phyloP scores from a whole-genome alignment of 768 basidiomycete species.

The Pulveroboletus ravenelii region DNA sequence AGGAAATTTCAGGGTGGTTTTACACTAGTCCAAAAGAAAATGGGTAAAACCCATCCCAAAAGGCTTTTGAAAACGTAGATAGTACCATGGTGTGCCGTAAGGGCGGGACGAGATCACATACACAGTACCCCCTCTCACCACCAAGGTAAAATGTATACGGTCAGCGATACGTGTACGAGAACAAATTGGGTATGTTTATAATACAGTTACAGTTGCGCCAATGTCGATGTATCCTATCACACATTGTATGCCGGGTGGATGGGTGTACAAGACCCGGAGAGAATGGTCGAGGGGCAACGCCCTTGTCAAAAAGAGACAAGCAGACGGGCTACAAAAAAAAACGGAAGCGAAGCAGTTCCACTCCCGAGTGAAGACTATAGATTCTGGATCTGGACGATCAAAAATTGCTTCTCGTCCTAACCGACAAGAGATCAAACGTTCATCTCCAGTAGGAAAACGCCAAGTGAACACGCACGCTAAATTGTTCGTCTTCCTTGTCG shows the following conservation, averaged over 20 bases:
- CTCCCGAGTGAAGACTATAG: conserved; percentile 39
- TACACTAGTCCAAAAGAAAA: too few relatives aligned
- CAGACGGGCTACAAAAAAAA: not conserved
- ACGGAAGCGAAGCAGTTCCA: not conserved
- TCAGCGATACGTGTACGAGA: conserved; percentile 7
- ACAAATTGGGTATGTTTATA: conserved; percentile 4
- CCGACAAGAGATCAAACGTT: not conserved
- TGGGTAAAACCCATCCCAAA: too few relatives aligned
- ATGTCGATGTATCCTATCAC: not conserved
- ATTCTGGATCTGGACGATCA: conserved; percentile 85
- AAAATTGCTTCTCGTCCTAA: conserved; percentile 92
- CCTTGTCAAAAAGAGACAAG: not conserved
- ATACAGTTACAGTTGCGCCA: conserved; percentile 2
- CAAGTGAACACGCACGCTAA: conserved; percentile 52
- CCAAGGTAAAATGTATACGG: not conserved
- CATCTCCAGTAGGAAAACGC: not conserved
- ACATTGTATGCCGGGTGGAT: not conserved
- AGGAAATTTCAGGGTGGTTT: too few relatives aligned
- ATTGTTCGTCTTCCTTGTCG: conserved; percentile 98
- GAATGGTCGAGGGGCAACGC: conserved; percentile 1
- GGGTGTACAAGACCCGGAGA: not conserved
- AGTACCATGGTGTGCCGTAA: too few relatives aligned
- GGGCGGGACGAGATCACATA: too few relatives aligned
- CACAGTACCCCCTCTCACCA: too few relatives aligned
- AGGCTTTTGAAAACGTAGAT: too few relatives aligned